These are phyloP conservation scores for Stephania yunnanensis DNA, from an alignment of 164 flowering plant genomes.

Conservation along the genomic window DNA sequence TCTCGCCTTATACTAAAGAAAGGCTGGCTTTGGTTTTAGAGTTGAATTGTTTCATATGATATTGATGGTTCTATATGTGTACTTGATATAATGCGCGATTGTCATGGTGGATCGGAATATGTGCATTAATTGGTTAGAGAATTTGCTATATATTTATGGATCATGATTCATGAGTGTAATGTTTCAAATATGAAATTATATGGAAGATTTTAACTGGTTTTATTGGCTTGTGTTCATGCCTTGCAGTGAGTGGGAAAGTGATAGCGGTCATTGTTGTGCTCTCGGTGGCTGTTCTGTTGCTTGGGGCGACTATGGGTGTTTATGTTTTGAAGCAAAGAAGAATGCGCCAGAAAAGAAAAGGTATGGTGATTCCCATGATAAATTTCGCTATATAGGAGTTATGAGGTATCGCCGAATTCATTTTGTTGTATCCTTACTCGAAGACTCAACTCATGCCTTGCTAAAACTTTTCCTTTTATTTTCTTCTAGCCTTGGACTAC, in stretches of 20 bases:
- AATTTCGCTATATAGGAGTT: neutral
- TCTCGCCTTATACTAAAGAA: no score
- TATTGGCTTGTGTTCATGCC: neutral
- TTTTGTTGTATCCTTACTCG: neutral
- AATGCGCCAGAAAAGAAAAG: slow-evolving; percentile 67
- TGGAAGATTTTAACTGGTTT: no score
- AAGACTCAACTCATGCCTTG: neutral
- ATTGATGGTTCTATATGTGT: no score
- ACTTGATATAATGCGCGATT: no score
- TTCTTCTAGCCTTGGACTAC: slow-evolving; percentile 39
- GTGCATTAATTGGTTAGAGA: no score
- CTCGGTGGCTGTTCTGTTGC: slow-evolving; percentile 37
- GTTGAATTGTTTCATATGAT: no score
- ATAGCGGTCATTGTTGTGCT: slow-evolving; percentile 54
- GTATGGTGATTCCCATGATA: slow-evolving; percentile 22
- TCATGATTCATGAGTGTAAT: no score
- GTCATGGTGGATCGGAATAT: no score
- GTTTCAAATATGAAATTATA: no score
- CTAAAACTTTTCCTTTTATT: neutral
- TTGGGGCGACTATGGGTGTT: slow-evolving; percentile 42
- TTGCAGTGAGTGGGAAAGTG: slow-evolving; percentile 37
- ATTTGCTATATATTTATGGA: no score
- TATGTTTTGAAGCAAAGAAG: slow-evolving; percentile 51
- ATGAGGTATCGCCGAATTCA: neutral
- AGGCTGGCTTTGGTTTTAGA: no score